phyloP scores from a whole-genome alignment of 257 asterid genomes.

The Jaltomata sinuosa region DNA sequence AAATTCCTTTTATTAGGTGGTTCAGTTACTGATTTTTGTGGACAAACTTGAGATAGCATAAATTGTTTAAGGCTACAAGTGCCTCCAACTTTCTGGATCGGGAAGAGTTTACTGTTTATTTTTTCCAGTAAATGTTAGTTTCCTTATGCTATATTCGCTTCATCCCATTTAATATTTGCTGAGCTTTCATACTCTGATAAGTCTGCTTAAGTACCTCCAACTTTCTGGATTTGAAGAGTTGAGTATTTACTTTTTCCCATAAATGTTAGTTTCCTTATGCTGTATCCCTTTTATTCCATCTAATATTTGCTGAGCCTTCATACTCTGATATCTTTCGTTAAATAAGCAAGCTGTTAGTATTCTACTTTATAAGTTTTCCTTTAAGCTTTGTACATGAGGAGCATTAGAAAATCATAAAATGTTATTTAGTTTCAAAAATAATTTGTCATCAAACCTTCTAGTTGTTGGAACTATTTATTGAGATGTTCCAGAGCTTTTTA shows the following conservation, averaged over 20 bases:
- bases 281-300: not conserved
- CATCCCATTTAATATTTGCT: not conserved
- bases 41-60: not conserved
- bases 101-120: not conserved
- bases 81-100: not conserved
- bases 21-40: not conserved
- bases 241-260: not conserved
- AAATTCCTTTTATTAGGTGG: not conserved
- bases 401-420: not conserved
- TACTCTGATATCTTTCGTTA: not conserved
- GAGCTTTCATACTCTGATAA: not conserved
- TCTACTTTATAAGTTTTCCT: not conserved
- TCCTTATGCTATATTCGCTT: not conserved
- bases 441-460: not conserved
- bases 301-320: not conserved
- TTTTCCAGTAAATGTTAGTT: not conserved
- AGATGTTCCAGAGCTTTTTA: not conserved
- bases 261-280: not conserved
- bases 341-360: not conserved
- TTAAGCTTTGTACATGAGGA: not conserved
- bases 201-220: not conserved
- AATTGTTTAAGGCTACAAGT: not conserved
- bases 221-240: not conserved
- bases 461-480: not conserved
- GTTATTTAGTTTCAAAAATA: not conserved